Evolutionary conservation across 179 eudicot species (phyloP), one percentile per base, ranked within the genome.

Genomic region (Corrigiola litoralis): DNA sequence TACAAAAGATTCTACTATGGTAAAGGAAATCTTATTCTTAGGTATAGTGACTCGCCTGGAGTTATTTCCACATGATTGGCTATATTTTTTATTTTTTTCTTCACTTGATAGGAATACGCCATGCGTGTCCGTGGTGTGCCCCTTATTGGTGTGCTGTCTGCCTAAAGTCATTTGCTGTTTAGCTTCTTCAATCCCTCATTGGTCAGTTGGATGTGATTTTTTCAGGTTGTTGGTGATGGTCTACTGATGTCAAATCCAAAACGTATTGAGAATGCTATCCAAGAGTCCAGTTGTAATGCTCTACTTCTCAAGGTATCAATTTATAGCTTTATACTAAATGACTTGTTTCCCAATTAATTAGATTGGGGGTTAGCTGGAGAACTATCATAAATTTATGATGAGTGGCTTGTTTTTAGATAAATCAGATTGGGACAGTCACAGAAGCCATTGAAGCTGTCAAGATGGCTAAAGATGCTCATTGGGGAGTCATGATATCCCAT

Each of bases 361-460:
- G 29, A n/a, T 28, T 42, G 57, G 47, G 13, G 40, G 50, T 24
- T 16, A 45, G 36, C 28, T 20, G 11, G 47, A 56, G 12, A 33
- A 40, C 41, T 58, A 24, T 72, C 17, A 20, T 3, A 40, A 14
- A 23, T 27, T 46, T 31, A 40, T 24, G 28, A 37, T 21, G 51
- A 24, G 10, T 47, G 23, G 27, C 34, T 20, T 68, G 52, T 53
- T 52, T 67, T 47, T 84, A 95, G 99, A 77, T 91, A 17, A 86
- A 85, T 71, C 97, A 85, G 77, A 80, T 95, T 58, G 97, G 97
- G 54, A 90, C 96, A 3, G 81, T 95, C 52, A 86, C 97, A 2
- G 97, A 94, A 78, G 96, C 85, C 63, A 88, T 95, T 77, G 99
- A 86, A 75, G 96, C 84, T 18, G 97, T 86, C 50, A 90, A 95